Evolutionary conservation across 805 yeast species (phyloP), one percentile per base, ranked within the genome.

Genomic region (Sugiyamaella boreocaroliniensis): DNA sequence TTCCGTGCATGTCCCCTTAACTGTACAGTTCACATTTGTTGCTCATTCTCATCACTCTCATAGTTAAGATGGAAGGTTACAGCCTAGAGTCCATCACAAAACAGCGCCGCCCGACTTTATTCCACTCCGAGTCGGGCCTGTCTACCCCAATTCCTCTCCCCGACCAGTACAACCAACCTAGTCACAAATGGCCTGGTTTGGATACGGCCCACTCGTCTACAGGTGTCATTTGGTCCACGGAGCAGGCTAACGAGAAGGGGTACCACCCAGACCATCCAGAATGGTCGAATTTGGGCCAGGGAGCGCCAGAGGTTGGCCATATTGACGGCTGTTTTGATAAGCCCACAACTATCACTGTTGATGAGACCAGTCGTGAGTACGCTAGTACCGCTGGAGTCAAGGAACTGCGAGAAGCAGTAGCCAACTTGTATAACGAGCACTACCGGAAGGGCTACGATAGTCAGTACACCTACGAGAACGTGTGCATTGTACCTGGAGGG

Each of bases 161-260:
- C 6, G 63, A 63, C 46, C 62, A 58, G 26, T 62, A 61, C 46
- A 55, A 57, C 18, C 57, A 60, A 49, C 64, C 62, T 6, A 57
- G 54, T 8, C 59, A 61, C 52, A 74, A 74, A 60, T 75, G 76
- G 59, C 85, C 85, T 5, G 85, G 83, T 8, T 67, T 80, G 71
- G 80, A 80, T 65, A 76, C 78, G 37, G 72, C 73, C 52, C 82
- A 79, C 59, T 76, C 81, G 11, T 78, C 82, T 11, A 80, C 85
- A 0, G 85, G 85, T 52, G 85, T 80, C 34, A 74, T 80, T 49
- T 80, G 85, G 85, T 79, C 79, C 51, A 80, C 85, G 1, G 84
- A 80, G 60, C 69, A 83, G 55, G 85, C 85, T 29, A 66, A 69
- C 44, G 83, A 77, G 55, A 76, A 79, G 61, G 85, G 85, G 0